Conservation (phyloP, 73 alveolate genomes). For the Stentor coeruleus region DNA sequence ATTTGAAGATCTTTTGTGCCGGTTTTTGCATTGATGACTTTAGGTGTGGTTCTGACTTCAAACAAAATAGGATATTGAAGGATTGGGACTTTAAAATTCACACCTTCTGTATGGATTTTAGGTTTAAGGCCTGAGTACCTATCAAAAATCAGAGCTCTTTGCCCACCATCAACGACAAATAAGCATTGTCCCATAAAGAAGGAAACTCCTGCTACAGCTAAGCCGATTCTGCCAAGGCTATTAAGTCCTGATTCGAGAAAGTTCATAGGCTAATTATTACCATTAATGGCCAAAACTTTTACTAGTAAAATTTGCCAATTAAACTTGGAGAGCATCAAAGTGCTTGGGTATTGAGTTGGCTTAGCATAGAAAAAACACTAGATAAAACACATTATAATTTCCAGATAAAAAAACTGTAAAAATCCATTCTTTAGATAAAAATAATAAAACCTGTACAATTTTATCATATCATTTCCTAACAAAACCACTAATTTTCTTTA, state of each 20-base stretch:
- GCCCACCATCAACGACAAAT: constrained; percentile 83
- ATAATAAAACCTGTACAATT: no score
- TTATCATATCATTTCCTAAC: no score
- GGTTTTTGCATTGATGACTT: constrained; percentile 70
- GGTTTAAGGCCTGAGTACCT: constrained; percentile 57
- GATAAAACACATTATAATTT: no score
- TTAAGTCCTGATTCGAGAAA: background rate
- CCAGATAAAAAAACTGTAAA: no score
- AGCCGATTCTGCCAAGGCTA: background rate
- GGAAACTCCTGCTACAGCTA: background rate
- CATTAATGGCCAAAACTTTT: background rate
- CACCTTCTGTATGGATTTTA: constrained; percentile 73
- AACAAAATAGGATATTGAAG: constrained; percentile 78
- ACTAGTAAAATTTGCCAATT: background rate
- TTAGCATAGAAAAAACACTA: background rate
- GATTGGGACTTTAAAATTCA: constrained; percentile 72
- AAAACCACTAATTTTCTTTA: no score
- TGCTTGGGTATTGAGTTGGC: background rate
- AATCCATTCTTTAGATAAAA: no score
- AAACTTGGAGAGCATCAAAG: background rate
- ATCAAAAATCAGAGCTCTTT: constrained; percentile 75
- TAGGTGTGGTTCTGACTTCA: constrained; percentile 84
- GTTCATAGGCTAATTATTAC: background rate
- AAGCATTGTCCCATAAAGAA: constrained; percentile 31
- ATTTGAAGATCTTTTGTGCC: constrained; percentile 91